Conservation (phyloP, 2,329 filamentous ascomycete genomes). For the Xylariaceae sp. region DNA sequence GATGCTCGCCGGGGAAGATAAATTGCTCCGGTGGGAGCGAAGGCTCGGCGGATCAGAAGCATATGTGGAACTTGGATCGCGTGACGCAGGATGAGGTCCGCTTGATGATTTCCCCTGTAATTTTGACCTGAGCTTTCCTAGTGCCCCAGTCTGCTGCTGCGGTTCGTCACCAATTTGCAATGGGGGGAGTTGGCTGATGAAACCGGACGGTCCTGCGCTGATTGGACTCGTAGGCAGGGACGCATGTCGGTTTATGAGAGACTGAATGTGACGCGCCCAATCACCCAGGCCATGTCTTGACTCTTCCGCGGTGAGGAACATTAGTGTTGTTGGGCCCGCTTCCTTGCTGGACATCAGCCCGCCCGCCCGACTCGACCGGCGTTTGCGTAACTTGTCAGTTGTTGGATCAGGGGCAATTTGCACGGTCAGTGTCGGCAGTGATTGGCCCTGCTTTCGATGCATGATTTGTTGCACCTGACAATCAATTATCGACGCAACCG, state of each 20-base stretch:
- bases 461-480: conserved; percentile 55
- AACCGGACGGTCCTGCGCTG: conserved; percentile 49
- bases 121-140: conserved; percentile 33
- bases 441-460: conserved; percentile 56
- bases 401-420: conserved; percentile 46
- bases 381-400: conserved; percentile 56
- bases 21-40: conserved; percentile 56
- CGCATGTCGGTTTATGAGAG: conserved; percentile 38
- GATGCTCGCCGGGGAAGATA: conserved; percentile 53
- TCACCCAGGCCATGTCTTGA: conserved; percentile 49
- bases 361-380: conserved; percentile 58
- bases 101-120: conserved; percentile 46
- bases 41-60: conserved; percentile 56
- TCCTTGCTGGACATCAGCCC: conserved; percentile 51
- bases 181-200: conserved; percentile 48
- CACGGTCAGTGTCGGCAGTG: conserved; percentile 54
- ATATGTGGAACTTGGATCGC: conserved; percentile 47
- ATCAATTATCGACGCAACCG: conserved; percentile 46
- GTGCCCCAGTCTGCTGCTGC: conserved; percentile 42
- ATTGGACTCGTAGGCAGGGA: conserved; percentile 48
- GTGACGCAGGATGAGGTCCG: conserved; percentile 42
- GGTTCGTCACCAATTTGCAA: conserved; percentile 39
- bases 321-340: conserved; percentile 43
- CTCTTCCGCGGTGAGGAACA: conserved; percentile 54
- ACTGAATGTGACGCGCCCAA: conserved; percentile 51